Evolutionary conservation across 371 early-diverging fungal genomes (phyloP).

Genomic region (Apophysomyces ossiformis): DNA sequence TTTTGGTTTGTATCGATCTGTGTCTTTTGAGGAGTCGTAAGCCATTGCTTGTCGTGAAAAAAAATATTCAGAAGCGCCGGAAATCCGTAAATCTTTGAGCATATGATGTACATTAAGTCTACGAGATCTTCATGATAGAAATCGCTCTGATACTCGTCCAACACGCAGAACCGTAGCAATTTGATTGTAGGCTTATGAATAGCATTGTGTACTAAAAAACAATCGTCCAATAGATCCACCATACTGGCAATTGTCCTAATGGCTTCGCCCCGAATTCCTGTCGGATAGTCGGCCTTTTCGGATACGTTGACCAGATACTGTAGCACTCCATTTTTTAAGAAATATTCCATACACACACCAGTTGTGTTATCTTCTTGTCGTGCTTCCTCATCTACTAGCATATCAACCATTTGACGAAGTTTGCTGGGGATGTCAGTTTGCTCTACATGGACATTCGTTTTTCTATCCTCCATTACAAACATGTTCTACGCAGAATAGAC

Average conservation of each 20-base stretch:
- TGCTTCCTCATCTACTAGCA: constrained; percentile 91
- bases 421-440: constrained; percentile 82
- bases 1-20: constrained; percentile 31
- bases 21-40: constrained; percentile 65
- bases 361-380: constrained; percentile 72
- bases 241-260: constrained; percentile 83
- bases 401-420: constrained; percentile 85
- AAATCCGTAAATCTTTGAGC: constrained; percentile 89
- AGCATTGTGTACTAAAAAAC: constrained; percentile 88
- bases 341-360: constrained; percentile 92
- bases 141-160: constrained; percentile 62
- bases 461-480: constrained; percentile 61
- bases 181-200: constrained; percentile 88
- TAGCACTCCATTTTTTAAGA: constrained; percentile 84
- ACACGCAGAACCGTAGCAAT: constrained; percentile 73
- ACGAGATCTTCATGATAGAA: constrained; percentile 84
- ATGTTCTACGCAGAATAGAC: constrained; percentile 51
- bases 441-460: constrained; percentile 60
- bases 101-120: constrained; percentile 87
- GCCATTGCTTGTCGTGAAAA: constrained; percentile 83
- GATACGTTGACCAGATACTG: constrained; percentile 79
- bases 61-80: constrained; percentile 90
- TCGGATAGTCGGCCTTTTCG: constrained; percentile 79
- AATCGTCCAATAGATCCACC: constrained; percentile 84
- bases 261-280: constrained; percentile 85